Evolutionary conservation across 768 basidiomycete species (phyloP).

Genomic region (Suillus ampliporus): DNA sequence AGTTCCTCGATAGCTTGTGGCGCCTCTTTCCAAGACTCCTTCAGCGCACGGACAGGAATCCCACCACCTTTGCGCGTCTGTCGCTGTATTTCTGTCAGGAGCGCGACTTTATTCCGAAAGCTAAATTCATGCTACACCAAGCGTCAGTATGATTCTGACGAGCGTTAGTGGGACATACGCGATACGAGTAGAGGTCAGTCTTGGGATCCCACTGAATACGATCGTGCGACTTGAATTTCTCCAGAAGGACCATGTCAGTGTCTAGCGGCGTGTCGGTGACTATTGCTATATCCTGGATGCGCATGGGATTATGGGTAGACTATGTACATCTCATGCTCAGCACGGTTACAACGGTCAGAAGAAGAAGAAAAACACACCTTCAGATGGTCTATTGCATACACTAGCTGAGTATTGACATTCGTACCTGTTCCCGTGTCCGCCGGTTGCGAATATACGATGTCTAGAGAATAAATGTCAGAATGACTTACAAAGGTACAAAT

Average conservation of each 20-base stretch:
- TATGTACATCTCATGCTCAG: slow-evolving; percentile 29
- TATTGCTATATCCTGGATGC: slow-evolving; percentile 86
- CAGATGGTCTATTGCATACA: slow-evolving; percentile 82
- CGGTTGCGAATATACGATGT: slow-evolving; percentile 85
- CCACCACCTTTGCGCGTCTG: slow-evolving; percentile 86
- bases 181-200: slow-evolving; percentile 87
- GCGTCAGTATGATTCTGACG: slow-evolving; percentile 14
- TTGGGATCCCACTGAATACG: slow-evolving; percentile 80
- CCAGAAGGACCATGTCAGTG: slow-evolving; percentile 69
- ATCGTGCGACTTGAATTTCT: slow-evolving; percentile 85
- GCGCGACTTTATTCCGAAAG: slow-evolving; percentile 82
- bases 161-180: slow-evolving; percentile 51
- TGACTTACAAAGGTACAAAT: slow-evolving; percentile 2
- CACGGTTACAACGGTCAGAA: slow-evolving; percentile 14
- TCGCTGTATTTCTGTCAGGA: slow-evolving; percentile 86
- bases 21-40: slow-evolving; percentile 92
- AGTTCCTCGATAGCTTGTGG: slow-evolving; percentile 84
- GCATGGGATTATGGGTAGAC: slow-evolving; percentile 80
- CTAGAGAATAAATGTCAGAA: slow-evolving; percentile 42
- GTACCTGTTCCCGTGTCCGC: slow-evolving; percentile 82
- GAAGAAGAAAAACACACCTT: slow-evolving; percentile 53
- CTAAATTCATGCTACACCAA: slow-evolving; percentile 79
- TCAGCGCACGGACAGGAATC: slow-evolving; percentile 80
- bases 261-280: slow-evolving; percentile 79
- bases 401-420: slow-evolving; percentile 86